Evolutionary conservation across 129 eudicot species (phyloP).

Genomic region (Artemisia argyi): DNA sequence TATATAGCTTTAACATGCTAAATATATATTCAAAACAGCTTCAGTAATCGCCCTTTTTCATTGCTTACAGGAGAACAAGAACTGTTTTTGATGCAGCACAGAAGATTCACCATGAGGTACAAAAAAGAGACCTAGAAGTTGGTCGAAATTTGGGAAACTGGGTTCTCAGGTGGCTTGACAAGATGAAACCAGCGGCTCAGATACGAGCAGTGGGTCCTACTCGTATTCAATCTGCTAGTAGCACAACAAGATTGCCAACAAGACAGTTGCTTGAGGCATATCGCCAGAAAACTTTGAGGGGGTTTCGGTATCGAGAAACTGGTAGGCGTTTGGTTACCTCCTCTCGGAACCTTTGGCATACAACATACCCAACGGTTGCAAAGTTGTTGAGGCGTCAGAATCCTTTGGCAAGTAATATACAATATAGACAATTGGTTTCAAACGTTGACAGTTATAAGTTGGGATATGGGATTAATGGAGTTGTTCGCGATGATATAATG

Average conservation of each 20-base stretch:
- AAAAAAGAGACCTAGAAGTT: slow-evolving; percentile 71
- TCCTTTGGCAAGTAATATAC: slow-evolving; percentile 41
- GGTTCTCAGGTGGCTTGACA: slow-evolving; percentile 71
- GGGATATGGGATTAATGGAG: slow-evolving; percentile 41
- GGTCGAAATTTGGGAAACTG: slow-evolving; percentile 66
- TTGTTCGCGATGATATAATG: slow-evolving; percentile 60
- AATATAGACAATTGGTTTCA: slow-evolving; percentile 40
- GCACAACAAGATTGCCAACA: slow-evolving; percentile 14
- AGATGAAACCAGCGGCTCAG: slow-evolving; percentile 63
- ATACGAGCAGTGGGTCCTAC: slow-evolving; percentile 42
- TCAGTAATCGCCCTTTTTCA: neutral
- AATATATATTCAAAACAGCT: too few relatives aligned
- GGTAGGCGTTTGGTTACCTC: slow-evolving; percentile 53
- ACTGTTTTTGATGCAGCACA: slow-evolving; percentile 61
- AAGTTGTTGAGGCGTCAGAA: slow-evolving; percentile 49
- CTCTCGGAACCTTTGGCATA: slow-evolving; percentile 44
- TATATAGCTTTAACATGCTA: too few relatives aligned
- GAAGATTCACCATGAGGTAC: slow-evolving; percentile 61
- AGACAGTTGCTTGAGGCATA: slow-evolving; percentile 34
- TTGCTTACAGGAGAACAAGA: slow-evolving; percentile 53
- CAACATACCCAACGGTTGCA: slow-evolving; percentile 51
- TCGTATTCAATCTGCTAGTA: slow-evolving; percentile 13
- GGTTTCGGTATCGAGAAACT: slow-evolving; percentile 38
- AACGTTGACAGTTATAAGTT: slow-evolving; percentile 16
- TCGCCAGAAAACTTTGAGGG: slow-evolving; percentile 29